Evolutionary conservation across 306 rosid genomes (phyloP).

Genomic region (Vachellia collinsii): DNA sequence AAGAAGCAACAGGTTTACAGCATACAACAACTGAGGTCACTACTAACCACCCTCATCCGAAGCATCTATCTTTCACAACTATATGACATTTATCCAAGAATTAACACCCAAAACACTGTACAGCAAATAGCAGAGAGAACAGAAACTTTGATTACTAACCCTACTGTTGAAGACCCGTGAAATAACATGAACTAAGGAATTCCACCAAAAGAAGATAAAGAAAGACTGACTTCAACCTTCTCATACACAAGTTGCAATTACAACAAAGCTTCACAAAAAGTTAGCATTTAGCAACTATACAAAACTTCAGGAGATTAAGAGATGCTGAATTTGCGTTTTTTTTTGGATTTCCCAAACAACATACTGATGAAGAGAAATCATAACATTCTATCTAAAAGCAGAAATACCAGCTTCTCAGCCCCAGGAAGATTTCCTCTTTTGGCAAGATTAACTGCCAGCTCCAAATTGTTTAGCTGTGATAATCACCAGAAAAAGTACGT

Average conservation of each 20-base stretch:
- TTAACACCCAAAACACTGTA: not conserved
- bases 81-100: not conserved
- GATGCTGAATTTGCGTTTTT: conserved; percentile 15
- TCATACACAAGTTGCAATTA: not conserved
- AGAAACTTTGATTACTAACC: conserved; percentile 21
- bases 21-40: conserved; percentile 21
- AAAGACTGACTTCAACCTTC: conserved; percentile 8
- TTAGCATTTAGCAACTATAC: conserved; percentile 28
- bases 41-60: conserved; percentile 1
- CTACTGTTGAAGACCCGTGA: not conserved
- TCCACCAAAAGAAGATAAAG: conserved; percentile 10
- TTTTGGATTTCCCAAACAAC: conserved; percentile 24
- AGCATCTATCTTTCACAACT: conserved; percentile 27
- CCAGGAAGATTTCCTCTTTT: conserved; percentile 99
- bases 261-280: conserved; percentile 19
- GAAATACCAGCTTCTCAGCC: conserved; percentile 91
- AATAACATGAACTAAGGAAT: conserved; percentile 23
- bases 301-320: conserved; percentile 28
- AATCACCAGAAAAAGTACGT: conserved; percentile 29
- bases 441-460: conserved; percentile 98
- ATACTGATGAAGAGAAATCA: conserved; percentile 11
- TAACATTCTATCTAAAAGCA: not conserved
- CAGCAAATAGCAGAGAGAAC: conserved; percentile 10
- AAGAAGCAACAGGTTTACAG: not conserved
- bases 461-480: conserved; percentile 89